These are phyloP conservation scores for Acaromyces ingoldii DNA, from an alignment of 1,284 basidiomycete species.

Conservation along the genomic window DNA sequence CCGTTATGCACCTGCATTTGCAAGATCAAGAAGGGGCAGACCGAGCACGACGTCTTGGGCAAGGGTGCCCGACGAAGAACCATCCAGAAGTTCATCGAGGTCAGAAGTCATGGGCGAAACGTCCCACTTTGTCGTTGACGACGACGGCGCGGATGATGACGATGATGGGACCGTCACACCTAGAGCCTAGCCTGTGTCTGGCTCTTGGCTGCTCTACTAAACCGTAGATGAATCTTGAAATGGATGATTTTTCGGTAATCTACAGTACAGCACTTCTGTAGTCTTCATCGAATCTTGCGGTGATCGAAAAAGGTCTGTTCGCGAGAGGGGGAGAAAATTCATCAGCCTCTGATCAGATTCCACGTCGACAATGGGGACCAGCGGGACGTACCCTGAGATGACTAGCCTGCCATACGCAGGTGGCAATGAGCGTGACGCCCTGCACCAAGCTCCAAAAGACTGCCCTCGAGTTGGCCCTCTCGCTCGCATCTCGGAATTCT, in stretches of 20 bases:
- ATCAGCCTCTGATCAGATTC: background rate
- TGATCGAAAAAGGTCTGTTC: conserved; percentile 5
- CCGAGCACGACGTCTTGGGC: background rate
- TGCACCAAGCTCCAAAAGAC: conserved; percentile 90
- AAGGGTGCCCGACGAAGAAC: background rate
- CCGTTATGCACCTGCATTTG: background rate
- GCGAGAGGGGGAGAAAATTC: background rate
- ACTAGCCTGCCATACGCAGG: conserved; percentile 75
- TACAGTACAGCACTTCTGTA: no score
- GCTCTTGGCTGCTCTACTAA: no score
- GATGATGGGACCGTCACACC: no score
- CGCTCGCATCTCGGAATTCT: conserved; percentile 82
- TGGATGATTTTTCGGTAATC: no score
- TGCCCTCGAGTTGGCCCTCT: conserved; percentile 78
- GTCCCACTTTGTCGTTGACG: conserved; percentile 29
- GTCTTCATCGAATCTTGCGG: conserved; percentile 3
- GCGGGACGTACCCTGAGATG: conserved; percentile 4
- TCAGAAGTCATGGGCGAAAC: conserved; percentile 11
- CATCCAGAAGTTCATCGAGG: no score
- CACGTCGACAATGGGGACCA: background rate
- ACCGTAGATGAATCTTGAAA: no score
- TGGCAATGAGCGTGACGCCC: conserved; percentile 74
- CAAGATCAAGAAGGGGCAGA: background rate
- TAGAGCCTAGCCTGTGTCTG: no score
- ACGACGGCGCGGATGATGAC: conserved; percentile 12